phyloP scores from a whole-genome alignment of 257 asterid genomes.

The Petunia axillaris region DNA sequence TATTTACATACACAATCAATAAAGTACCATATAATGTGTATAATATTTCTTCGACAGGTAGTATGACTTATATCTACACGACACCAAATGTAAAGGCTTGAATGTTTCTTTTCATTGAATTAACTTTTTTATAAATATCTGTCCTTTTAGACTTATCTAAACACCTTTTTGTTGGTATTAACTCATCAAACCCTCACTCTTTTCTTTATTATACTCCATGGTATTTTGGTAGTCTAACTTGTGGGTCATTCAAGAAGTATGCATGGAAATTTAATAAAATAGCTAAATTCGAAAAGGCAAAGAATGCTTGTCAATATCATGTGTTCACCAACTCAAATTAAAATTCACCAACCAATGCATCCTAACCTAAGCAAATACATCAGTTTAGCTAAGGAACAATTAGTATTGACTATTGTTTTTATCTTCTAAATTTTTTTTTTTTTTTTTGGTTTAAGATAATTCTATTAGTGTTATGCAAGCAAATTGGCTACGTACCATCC shows the following conservation, averaged over 20 bases:
- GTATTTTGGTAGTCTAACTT: conserved; percentile 22
- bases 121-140: neutral
- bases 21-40: neutral
- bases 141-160: conserved; percentile 23
- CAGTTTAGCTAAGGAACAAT: conserved; percentile 25
- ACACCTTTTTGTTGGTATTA: conserved; percentile 28
- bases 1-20: neutral
- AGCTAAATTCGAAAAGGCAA: neutral
- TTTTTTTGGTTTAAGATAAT: neutral
- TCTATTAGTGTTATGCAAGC: too few species aligned
- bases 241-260: conserved; percentile 25
- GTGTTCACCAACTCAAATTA: conserved; percentile 25
- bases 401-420: neutral
- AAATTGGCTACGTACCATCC: too few species aligned
- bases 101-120: conserved; percentile 7
- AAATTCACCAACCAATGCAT: neutral
- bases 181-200: conserved; percentile 27
- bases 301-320: neutral
- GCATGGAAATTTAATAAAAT: conserved; percentile 40
- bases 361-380: conserved; percentile 40
- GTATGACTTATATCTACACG: neutral
- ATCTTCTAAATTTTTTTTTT: neutral
- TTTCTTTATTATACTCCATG: neutral
- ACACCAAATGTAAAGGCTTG: conserved; percentile 11
- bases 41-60: neutral